phyloP scores from a whole-genome alignment of 192 early-diverging fungal species.

The Backusella australiensis region DNA sequence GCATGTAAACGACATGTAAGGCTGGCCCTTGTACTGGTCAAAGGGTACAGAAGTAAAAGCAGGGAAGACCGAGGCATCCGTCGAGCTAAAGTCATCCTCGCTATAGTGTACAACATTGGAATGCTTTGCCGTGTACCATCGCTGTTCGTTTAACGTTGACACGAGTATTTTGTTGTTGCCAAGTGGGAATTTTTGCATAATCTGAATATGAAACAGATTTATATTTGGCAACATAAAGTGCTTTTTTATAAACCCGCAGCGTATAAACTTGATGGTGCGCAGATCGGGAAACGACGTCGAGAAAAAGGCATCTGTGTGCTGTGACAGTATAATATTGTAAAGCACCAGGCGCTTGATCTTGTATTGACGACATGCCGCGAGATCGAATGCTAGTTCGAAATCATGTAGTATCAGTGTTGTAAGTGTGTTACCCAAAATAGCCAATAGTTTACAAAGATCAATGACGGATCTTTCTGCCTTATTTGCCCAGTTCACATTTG shows the following conservation, averaged over 20 bases:
- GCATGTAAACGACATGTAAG: neutral
- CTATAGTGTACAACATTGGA: neutral
- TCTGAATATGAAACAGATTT: neutral
- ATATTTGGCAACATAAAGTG: neutral
- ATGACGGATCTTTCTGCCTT: neutral
- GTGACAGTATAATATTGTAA: neutral
- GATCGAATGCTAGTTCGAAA: neutral
- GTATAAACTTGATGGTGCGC: neutral
- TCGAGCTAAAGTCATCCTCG: neutral
- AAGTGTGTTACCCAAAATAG: neutral
- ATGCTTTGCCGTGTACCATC: neutral
- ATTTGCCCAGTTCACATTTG: neutral
- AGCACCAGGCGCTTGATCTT: neutral
- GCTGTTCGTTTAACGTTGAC: neutral
- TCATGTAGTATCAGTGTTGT: neutral
- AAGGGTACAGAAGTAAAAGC: neutral
- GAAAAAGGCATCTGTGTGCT: neutral
- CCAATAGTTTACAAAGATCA: neutral
- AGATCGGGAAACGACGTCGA: neutral
- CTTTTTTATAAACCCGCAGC: neutral
- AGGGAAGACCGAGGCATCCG: neutral
- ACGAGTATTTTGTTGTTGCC: neutral
- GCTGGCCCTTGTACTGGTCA: neutral
- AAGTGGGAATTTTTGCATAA: slow-evolving; percentile 10
- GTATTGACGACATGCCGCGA: neutral